Evolutionary conservation across 2,329 filamentous ascomycete species (phyloP).

Genomic region (Didymella arachidicola): DNA sequence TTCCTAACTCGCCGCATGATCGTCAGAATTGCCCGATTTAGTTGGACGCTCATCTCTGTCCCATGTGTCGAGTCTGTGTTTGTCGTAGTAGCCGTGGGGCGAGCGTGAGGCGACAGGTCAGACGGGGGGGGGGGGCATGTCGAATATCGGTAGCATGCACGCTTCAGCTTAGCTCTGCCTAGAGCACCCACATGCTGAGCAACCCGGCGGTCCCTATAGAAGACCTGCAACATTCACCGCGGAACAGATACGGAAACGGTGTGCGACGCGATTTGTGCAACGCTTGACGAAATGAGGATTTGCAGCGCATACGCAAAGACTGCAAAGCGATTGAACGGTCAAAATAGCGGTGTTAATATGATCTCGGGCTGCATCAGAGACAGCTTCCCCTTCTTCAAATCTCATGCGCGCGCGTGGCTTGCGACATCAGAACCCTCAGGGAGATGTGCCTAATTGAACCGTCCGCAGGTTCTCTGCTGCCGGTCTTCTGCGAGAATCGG

Average conservation of each 20-base stretch:
- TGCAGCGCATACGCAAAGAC: constrained; percentile 9
- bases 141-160: constrained; percentile 1
- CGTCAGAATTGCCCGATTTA: not conserved
- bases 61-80: constrained; percentile 3
- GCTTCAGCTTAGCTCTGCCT: constrained; percentile 5
- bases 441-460: not conserved
- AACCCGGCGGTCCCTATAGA: constrained; percentile 3
- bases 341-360: constrained; percentile 6
- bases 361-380: not conserved
- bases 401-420: constrained; percentile 8
- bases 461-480: not conserved
- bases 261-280: constrained; percentile 9
- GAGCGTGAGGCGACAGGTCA: constrained; percentile 1
- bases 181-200: constrained; percentile 1
- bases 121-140: constrained; percentile 9
- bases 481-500: not conserved
- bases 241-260: not conserved
- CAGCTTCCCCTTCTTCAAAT: not conserved
- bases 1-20: not conserved
- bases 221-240: constrained; percentile 3
- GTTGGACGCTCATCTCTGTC: not conserved
- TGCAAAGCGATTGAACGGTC: constrained; percentile 6
- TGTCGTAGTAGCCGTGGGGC: constrained; percentile 1
- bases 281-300: constrained; percentile 15
- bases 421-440: not conserved